Percentiles rank a stretch among this genome's conserved stretches.
phyloP scores from a whole-genome alignment of 345 rosid species.

The Carallia pectinifolia region DNA sequence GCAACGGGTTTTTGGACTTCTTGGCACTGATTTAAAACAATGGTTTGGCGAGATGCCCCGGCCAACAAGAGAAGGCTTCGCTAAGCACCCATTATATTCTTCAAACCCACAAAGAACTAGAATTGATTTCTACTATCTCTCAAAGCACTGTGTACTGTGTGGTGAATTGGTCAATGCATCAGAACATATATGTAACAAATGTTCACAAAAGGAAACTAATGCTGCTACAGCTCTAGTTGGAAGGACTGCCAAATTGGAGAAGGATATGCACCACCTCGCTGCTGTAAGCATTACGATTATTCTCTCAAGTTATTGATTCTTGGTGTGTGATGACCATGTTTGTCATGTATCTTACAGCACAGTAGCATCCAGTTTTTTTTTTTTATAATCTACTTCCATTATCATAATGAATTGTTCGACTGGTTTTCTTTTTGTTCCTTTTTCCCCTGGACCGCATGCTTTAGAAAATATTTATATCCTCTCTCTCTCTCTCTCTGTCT shows the following conservation, averaged over 20 bases:
- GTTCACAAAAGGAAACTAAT: conserved; percentile 50
- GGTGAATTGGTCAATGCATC: conserved; percentile 81
- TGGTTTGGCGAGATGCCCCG: conserved; percentile 96
- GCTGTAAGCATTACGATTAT: conserved; percentile 47
- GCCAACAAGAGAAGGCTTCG: conserved; percentile 55
- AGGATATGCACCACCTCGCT: conserved; percentile 84
- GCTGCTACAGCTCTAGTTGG: conserved; percentile 60
- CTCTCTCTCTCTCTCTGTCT: no score
- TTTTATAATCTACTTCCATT: no score
- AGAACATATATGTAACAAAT: conserved; percentile 59
- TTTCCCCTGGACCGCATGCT: no score
- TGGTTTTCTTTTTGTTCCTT: no score
- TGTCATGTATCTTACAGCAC: neutral
- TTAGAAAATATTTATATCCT: no score
- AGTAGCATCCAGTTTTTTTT: neutral
- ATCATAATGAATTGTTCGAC: no score
- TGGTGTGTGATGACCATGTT: neutral
- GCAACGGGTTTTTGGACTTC: conserved; percentile 84
- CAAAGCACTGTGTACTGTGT: conserved; percentile 81
- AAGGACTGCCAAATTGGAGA: conserved; percentile 80
- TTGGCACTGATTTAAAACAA: conserved; percentile 71
- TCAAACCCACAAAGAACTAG: conserved; percentile 55
- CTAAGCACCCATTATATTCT: conserved; percentile 48
- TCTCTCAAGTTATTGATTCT: neutral
- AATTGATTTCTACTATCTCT: conserved; percentile 84